phyloP scores from a whole-genome alignment of 2,329 filamentous ascomycete genomes.

The Penicillium italicum region DNA sequence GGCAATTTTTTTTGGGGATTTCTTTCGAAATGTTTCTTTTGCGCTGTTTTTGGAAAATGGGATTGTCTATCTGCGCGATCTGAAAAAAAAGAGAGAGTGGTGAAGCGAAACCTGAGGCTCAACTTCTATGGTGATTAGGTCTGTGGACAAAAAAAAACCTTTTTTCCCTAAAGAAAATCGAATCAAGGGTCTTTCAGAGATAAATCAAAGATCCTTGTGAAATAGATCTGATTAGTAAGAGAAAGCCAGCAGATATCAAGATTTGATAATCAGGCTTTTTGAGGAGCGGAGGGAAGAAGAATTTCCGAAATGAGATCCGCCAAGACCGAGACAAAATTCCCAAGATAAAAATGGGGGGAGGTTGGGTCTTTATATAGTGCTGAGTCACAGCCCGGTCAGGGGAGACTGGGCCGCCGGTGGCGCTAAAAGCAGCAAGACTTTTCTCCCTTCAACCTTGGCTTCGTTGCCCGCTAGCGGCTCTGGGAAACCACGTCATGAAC shows the following conservation, averaged over 20 bases:
- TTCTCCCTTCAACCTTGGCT: conserved; percentile 31
- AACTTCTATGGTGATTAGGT: conserved; percentile 5
- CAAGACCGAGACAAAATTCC: conserved; percentile 41
- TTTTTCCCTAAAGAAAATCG: conserved; percentile 9
- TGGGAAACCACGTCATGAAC: conserved; percentile 5
- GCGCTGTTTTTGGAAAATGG: conserved; percentile 15
- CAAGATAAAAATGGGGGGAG: conserved; percentile 32
- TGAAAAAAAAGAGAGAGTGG: conserved; percentile 26
- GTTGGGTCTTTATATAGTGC: conserved; percentile 42
- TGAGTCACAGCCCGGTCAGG: conserved; percentile 36
- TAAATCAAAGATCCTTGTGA: conserved; percentile 7
- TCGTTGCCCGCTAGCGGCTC: conserved; percentile 22
- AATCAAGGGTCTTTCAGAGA: conserved; percentile 1
- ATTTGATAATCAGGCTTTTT: conserved; percentile 7
- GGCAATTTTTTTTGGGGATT: conserved; percentile 18
- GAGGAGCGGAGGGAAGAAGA: conserved; percentile 28
- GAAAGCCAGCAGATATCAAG: conserved; percentile 18
- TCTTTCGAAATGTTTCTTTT: conserved; percentile 14
- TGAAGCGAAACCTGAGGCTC: conserved; percentile 14
- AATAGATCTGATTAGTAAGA: conserved; percentile 20
- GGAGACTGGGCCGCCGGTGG: conserved; percentile 37
- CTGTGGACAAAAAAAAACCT: conserved; percentile 2
- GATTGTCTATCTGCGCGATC: conserved; percentile 29
- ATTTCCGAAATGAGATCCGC: conserved; percentile 32
- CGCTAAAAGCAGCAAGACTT: conserved; percentile 37